Evolutionary conservation across 371 early-diverging fungal genomes (phyloP).

Genomic region (Homolaphlyctis polyrhiza): DNA sequence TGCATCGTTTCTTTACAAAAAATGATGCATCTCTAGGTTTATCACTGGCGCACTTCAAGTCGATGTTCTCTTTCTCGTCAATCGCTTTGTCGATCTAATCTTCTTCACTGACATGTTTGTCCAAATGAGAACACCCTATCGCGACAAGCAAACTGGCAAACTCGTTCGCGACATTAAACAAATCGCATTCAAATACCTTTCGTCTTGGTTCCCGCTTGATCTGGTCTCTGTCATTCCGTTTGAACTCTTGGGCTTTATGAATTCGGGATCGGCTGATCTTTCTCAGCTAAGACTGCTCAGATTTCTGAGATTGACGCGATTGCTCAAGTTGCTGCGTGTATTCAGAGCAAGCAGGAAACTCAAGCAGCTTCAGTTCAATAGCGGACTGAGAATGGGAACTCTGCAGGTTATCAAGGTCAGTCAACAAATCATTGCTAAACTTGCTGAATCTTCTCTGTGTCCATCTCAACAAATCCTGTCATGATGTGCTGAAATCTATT

Average conservation of each 20-base stretch:
- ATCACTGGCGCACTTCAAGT: background rate
- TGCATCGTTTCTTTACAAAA: no score
- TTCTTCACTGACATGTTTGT: conserved; percentile 45
- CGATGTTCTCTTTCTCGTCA: conserved; percentile 31
- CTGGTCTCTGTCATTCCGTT: conserved; percentile 40
- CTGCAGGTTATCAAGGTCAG: conserved; percentile 34
- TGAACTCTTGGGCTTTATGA: conserved; percentile 26
- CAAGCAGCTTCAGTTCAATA: conserved; percentile 32
- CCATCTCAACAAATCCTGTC: no score
- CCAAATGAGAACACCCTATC: conserved; percentile 37
- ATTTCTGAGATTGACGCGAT: conserved; percentile 32
- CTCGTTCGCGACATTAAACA: conserved; percentile 23
- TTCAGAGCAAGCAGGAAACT: conserved; percentile 40
- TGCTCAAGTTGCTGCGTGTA: conserved; percentile 42
- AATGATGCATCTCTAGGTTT: background rate
- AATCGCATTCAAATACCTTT: conserved; percentile 28
- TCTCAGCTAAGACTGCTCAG: conserved; percentile 27
- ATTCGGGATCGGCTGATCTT: conserved; percentile 9
- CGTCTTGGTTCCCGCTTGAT: conserved; percentile 39
- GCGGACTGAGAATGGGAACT: conserved; percentile 32
- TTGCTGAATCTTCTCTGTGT: conserved; percentile 1
- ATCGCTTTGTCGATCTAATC: conserved; percentile 35
- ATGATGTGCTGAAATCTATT: conserved; percentile 5
- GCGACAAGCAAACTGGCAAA: conserved; percentile 33
- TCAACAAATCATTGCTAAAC: background rate